phyloP scores from a whole-genome alignment of 2,329 filamentous ascomycete species.

The Acrodontium crateriforme region DNA sequence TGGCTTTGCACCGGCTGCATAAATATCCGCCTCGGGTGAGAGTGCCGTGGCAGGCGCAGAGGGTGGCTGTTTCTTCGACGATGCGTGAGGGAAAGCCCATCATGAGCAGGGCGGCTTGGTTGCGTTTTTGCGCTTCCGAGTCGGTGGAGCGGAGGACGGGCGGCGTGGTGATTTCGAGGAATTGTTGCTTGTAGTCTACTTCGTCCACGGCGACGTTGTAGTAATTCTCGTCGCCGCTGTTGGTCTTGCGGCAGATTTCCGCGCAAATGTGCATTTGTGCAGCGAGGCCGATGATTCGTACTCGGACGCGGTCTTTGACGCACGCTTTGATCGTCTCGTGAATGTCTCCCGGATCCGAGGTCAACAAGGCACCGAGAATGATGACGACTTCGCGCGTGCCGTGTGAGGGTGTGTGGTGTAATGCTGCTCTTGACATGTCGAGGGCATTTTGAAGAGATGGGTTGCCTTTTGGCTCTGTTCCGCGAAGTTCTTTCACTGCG shows the following conservation, averaged over 20 bases:
- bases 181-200: conserved; percentile 74
- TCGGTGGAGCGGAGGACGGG: conserved; percentile 54
- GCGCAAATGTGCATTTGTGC: conserved; percentile 86
- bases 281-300: conserved; percentile 78
- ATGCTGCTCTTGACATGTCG: conserved; percentile 80
- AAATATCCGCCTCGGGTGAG: conserved; percentile 74
- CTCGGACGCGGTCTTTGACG: conserved; percentile 68
- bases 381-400: conserved; percentile 88
- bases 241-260: conserved; percentile 78
- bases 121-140: conserved; percentile 20
- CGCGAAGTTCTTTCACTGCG: conserved; percentile 46
- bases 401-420: conserved; percentile 89
- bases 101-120: conserved; percentile 58
- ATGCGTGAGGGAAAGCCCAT: conserved; percentile 94
- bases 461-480: conserved; percentile 35
- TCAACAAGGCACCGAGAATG: conserved; percentile 79
- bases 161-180: conserved; percentile 78
- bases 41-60: conserved; percentile 83
- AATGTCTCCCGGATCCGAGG: conserved; percentile 88
- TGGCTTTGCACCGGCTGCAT: conserved; percentile 76
- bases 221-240: conserved; percentile 58
- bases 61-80: conserved; percentile 55
- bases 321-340: conserved; percentile 74
- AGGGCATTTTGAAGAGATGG: conserved; percentile 74
- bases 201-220: conserved; percentile 83